A percentile compares a stretch with the other conserved stretches of the same genome.
Conservation (phyloP, 495 filamentous ascomycete species). For the Daldinia bambusicola region DNA sequence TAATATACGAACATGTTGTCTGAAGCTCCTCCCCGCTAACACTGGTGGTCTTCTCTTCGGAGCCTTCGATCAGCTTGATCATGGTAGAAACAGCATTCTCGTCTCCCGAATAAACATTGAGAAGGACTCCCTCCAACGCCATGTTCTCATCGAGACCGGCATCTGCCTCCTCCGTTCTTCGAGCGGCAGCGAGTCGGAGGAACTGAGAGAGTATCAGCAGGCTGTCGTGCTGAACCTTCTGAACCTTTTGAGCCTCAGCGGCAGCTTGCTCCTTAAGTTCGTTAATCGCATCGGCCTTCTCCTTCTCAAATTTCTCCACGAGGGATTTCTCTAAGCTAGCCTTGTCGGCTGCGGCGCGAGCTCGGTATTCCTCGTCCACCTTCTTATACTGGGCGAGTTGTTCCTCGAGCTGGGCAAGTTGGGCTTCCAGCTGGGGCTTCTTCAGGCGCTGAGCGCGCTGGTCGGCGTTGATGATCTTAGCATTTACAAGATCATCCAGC, state of each 20-base stretch:
- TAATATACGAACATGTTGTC: constrained; percentile 75
- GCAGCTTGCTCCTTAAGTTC: constrained; percentile 66
- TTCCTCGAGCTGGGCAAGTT: constrained; percentile 80
- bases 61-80: constrained; percentile 84
- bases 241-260: constrained; percentile 63
- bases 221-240: constrained; percentile 63
- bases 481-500: constrained; percentile 83
- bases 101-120: constrained; percentile 88
- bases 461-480: constrained; percentile 90
- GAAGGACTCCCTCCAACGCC: constrained; percentile 90
- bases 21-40: constrained; percentile 71
- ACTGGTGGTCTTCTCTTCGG: constrained; percentile 73
- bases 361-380: constrained; percentile 80
- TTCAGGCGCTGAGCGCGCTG: constrained; percentile 89
- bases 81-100: constrained; percentile 82
- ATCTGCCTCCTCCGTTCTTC: constrained; percentile 71
- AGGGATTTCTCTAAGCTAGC: constrained; percentile 75
- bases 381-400: constrained; percentile 86
- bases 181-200: constrained; percentile 78
- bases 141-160: constrained; percentile 73
- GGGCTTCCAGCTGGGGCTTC: constrained; percentile 84
- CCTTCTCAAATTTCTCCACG: constrained; percentile 75
- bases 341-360: constrained; percentile 73
- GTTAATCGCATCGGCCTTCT: constrained; percentile 67
- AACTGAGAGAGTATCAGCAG: constrained; percentile 80